Evolutionary conservation across 1,284 basidiomycete species (phyloP).

Genomic region (Malassezia sympodialis): DNA sequence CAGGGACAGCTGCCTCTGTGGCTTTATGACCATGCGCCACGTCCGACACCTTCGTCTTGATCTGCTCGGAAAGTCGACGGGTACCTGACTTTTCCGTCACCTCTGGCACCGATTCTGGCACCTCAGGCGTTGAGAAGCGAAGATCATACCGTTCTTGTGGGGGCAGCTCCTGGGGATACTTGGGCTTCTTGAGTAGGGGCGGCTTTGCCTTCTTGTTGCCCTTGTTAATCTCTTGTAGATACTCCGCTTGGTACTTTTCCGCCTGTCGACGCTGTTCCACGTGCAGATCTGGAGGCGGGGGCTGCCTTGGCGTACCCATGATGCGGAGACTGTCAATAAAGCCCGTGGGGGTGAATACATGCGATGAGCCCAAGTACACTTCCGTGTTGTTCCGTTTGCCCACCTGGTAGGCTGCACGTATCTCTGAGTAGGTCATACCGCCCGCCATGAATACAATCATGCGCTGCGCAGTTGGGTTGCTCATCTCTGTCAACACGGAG

Average conservation of each 20-base stretch:
- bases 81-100: background rate
- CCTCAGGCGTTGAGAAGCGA: slow-evolving; percentile 5
- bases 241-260: slow-evolving; percentile 5
- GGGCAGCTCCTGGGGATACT: slow-evolving; percentile 8
- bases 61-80: background rate
- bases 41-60: background rate
- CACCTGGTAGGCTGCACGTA: slow-evolving; percentile 74
- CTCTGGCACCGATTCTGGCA: background rate
- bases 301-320: slow-evolving; percentile 28
- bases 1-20: background rate
- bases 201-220: slow-evolving; percentile 14
- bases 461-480: slow-evolving; percentile 62
- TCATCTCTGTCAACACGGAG: slow-evolving; percentile 1
- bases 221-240: background rate
- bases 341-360: slow-evolving; percentile 67
- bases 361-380: slow-evolving; percentile 85
- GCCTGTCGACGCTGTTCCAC: slow-evolving; percentile 21
- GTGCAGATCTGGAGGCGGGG: slow-evolving; percentile 4
- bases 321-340: slow-evolving; percentile 74
- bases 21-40: background rate
- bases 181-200: background rate
- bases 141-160: slow-evolving; percentile 17
- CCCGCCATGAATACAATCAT: slow-evolving; percentile 84
- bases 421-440: slow-evolving; percentile 92
- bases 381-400: slow-evolving; percentile 69